phyloP scores from a whole-genome alignment of 129 eudicot genomes.

The Arctium minus region DNA sequence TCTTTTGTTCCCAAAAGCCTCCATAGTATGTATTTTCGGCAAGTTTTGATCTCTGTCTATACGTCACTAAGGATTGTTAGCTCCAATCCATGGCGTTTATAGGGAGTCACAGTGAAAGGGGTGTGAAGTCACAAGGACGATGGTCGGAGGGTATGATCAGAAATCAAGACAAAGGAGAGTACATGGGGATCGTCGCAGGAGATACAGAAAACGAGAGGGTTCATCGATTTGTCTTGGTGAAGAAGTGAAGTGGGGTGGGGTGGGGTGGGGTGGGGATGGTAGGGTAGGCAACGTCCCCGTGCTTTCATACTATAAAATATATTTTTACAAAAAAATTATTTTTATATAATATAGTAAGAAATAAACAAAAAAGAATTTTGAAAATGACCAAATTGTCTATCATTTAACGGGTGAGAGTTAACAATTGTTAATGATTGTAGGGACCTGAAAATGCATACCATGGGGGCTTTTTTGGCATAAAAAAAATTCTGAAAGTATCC shows the following conservation, averaged over 20 bases:
- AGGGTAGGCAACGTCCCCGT: too few relatives aligned
- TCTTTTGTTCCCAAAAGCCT: neutral
- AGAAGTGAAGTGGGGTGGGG: neutral
- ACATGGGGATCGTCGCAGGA: neutral
- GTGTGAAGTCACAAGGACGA: neutral
- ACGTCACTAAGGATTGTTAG: neutral
- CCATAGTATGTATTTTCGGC: neutral
- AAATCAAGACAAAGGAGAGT: neutral
- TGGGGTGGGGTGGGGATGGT: neutral
- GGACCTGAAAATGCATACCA: too few relatives aligned
- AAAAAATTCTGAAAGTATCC: too few relatives aligned
- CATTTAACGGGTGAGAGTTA: too few relatives aligned
- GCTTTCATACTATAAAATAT: too few relatives aligned
- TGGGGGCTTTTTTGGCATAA: too few relatives aligned
- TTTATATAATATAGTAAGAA: too few relatives aligned
- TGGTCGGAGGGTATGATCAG: neutral
- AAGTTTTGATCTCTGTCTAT: too few relatives aligned
- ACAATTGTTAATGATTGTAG: too few relatives aligned
- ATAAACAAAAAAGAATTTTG: too few relatives aligned
- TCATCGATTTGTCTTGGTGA: neutral
- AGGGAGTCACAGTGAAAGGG: neutral
- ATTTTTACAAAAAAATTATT: too few relatives aligned
- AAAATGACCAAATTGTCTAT: too few relatives aligned
- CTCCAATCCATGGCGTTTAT: neutral
- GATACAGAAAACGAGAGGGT: neutral